A percentile compares a stretch with the other conserved stretches of the same genome.
Evolutionary conservation across 306 rosid species (phyloP).

Genomic region (Corylus americana): DNA sequence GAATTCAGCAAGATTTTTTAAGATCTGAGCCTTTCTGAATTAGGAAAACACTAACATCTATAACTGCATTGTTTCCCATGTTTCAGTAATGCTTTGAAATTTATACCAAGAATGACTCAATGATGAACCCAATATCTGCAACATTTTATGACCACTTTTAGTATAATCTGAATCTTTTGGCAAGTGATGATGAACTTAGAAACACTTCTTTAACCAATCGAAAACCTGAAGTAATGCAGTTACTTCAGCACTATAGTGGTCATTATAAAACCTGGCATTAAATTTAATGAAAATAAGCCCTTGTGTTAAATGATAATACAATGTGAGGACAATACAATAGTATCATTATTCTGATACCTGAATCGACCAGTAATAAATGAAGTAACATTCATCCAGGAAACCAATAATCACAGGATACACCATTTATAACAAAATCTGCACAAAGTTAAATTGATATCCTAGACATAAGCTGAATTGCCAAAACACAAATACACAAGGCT

Average conservation of each 20-base stretch:
- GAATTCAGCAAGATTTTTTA: not conserved
- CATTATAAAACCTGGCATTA: not conserved
- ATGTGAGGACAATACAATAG: not conserved
- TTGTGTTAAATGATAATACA: not conserved
- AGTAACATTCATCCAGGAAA: constrained; percentile 2
- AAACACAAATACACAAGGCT: constrained; percentile 21
- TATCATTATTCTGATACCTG: constrained; percentile 8
- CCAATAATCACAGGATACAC: not conserved
- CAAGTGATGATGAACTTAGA: not conserved
- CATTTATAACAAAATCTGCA: not conserved
- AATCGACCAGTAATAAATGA: constrained; percentile 14
- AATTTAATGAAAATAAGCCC: not conserved
- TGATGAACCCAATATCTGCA: not conserved
- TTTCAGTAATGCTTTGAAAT: not conserved
- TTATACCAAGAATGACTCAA: not conserved
- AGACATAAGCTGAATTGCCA: constrained; percentile 4
- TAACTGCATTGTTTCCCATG: not conserved
- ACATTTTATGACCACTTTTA: not conserved
- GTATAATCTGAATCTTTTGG: not conserved
- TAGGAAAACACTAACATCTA: not conserved
- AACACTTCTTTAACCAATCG: not conserved
- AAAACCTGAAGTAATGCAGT: not conserved
- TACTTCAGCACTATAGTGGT: not conserved
- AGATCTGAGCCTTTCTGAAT: not conserved
- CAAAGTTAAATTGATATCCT: constrained; percentile 23